Percentiles rank a stretch among this genome's conserved stretches.
Conservation (phyloP, 1,284 basidiomycete species). For the Trichosporon coremiiforme region DNA sequence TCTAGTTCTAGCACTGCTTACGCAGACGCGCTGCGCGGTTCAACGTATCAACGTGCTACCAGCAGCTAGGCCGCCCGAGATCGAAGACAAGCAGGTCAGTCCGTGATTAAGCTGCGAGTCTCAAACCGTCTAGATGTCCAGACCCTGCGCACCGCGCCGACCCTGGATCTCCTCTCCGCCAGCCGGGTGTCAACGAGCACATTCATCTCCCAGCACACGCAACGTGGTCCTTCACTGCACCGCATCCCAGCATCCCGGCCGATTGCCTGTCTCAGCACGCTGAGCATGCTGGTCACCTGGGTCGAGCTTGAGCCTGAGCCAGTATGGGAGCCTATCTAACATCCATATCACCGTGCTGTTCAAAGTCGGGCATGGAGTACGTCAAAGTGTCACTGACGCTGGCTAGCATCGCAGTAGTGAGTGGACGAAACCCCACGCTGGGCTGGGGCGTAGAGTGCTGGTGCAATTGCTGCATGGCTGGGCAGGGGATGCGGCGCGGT, state of each 20-base stretch:
- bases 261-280: neutral
- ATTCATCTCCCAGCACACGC: neutral
- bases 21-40: slow-evolving; percentile 7
- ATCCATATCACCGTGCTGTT: neutral
- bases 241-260: neutral
- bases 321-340: neutral
- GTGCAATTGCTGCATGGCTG: neutral
- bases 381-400: neutral
- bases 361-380: neutral
- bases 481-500: neutral
- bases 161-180: slow-evolving; percentile 4
- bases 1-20: neutral
- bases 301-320: neutral
- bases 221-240: neutral
- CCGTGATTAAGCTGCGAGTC: neutral
- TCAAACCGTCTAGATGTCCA: neutral
- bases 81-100: neutral
- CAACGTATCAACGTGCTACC: neutral
- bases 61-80: neutral
- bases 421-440: no score
- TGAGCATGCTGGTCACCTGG: neutral
- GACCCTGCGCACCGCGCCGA: neutral
- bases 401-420: neutral
- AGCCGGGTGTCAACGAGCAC: neutral
- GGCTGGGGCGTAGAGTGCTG: neutral